These are phyloP conservation scores for Phoenix dactylifera DNA, from an alignment of 176 grass and related monocot genomes.

Conservation along the genomic window DNA sequence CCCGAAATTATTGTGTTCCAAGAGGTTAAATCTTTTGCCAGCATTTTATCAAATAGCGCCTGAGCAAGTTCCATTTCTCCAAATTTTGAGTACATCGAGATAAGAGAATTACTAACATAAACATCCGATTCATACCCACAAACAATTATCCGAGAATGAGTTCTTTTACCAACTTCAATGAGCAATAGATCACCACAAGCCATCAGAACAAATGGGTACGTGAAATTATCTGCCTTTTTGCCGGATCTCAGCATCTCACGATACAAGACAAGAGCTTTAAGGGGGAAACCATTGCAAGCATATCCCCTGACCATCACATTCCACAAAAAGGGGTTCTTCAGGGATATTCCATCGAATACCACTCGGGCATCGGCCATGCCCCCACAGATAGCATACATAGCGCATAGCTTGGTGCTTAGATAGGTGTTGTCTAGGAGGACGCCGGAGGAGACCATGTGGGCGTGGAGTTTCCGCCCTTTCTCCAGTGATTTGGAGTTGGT, in stretches of 20 bases:
- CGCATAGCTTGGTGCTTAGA: constrained; percentile 20
- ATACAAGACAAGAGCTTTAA: constrained; percentile 4
- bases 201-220: constrained; percentile 12
- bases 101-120: constrained; percentile 38
- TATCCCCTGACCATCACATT: constrained; percentile 16
- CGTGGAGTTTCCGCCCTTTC: constrained; percentile 9
- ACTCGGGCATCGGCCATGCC: neutral
- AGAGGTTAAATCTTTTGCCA: constrained; percentile 38
- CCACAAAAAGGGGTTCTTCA: constrained; percentile 11
- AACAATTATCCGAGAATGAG: constrained; percentile 25
- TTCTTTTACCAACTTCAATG: constrained; percentile 6
- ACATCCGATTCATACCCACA: constrained; percentile 25
- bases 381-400: constrained; percentile 11
- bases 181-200: constrained; percentile 19
- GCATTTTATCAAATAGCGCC: constrained; percentile 32
- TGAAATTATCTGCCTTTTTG: constrained; percentile 4
- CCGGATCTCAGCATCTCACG: constrained; percentile 7
- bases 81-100: constrained; percentile 54
- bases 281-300: constrained; percentile 1
- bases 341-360: constrained; percentile 1
- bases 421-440: constrained; percentile 17
- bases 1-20: constrained; percentile 60
- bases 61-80: constrained; percentile 27
- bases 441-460: constrained; percentile 17
- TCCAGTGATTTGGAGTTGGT: constrained; percentile 13